phyloP scores from a whole-genome alignment of 106 monocot species.

The Triglochin maritima region DNA sequence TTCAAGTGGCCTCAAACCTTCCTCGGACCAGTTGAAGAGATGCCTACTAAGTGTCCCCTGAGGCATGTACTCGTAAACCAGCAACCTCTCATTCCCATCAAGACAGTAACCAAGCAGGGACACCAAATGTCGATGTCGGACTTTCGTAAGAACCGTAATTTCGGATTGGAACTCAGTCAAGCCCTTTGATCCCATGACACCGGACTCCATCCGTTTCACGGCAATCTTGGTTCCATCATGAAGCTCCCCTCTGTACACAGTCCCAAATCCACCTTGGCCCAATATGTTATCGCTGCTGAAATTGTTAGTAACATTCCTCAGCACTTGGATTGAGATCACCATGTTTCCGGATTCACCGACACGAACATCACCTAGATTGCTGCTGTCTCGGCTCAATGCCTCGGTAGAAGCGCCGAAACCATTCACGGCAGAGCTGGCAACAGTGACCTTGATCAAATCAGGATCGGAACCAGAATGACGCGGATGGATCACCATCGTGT shows the following conservation, averaged over 20 bases:
- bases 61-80: slow-evolving; percentile 64
- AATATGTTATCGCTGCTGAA: slow-evolving; percentile 40
- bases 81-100: slow-evolving; percentile 43
- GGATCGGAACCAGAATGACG: slow-evolving; percentile 42
- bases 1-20: slow-evolving; percentile 26
- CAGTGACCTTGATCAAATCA: slow-evolving; percentile 29
- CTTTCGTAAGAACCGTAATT: slow-evolving; percentile 44
- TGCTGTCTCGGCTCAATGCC: slow-evolving; percentile 10
- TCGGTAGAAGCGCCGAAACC: slow-evolving; percentile 16
- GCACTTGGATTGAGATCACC: slow-evolving; percentile 32
- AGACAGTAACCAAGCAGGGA: slow-evolving; percentile 57
- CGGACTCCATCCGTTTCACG: slow-evolving; percentile 49
- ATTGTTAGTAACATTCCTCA: slow-evolving; percentile 39
- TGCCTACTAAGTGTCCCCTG: slow-evolving; percentile 43
- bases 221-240: slow-evolving; percentile 48
- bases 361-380: slow-evolving; percentile 11
- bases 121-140: slow-evolving; percentile 47
- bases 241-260: slow-evolving; percentile 40
- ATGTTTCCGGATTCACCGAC: slow-evolving; percentile 30
- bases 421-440: slow-evolving; percentile 17
- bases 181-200: slow-evolving; percentile 31
- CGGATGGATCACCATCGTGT: slow-evolving; percentile 34
- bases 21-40: slow-evolving; percentile 38
- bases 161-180: slow-evolving; percentile 46
- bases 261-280: slow-evolving; percentile 60